phyloP scores from a whole-genome alignment of 148 eudicot species.

The Chenopodium berlandieri region DNA sequence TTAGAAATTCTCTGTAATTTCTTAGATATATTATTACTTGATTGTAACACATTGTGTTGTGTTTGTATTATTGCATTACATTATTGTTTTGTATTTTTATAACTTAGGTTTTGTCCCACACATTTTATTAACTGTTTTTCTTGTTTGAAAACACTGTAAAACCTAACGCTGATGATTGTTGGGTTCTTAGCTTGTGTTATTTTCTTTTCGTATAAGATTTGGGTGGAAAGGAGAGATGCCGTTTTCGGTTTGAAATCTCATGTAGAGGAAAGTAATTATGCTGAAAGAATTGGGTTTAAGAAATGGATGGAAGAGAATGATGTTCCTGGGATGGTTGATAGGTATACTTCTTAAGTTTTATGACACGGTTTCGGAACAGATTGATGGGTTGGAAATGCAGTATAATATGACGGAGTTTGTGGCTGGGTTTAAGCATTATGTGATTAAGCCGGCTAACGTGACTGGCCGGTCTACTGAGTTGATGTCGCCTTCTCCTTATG shows the following conservation, averaged over 20 bases:
- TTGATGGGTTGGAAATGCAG: conserved; percentile 84
- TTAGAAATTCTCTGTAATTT: no score
- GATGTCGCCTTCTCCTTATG: conserved; percentile 60
- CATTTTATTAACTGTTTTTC: no score
- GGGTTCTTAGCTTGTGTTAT: conserved; percentile 62
- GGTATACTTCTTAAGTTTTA: conserved; percentile 57
- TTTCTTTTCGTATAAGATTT: conserved; percentile 88
- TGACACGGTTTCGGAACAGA: conserved; percentile 72
- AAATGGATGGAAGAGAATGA: conserved; percentile 97
- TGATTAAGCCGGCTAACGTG: conserved; percentile 48
- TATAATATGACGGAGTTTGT: conserved; percentile 90
- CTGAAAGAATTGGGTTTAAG: conserved; percentile 79
- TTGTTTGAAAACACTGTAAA: no score
- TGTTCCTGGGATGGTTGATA: conserved; percentile 82
- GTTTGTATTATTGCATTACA: no score
- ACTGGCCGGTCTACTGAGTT: conserved; percentile 44
- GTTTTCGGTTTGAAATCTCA: conserved; percentile 69
- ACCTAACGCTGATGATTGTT: conserved; percentile 45
- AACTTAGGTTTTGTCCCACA: no score
- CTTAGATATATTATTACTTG: no score
- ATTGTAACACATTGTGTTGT: no score
- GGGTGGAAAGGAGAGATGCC: conserved; percentile 83
- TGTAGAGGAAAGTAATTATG: conserved; percentile 75
- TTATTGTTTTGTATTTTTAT: no score
- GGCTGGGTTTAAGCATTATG: conserved; percentile 72